Evolutionary conservation across 257 asterid species (phyloP), one percentile per base, ranked within the genome.

Genomic region (Sherardia arvensis): DNA sequence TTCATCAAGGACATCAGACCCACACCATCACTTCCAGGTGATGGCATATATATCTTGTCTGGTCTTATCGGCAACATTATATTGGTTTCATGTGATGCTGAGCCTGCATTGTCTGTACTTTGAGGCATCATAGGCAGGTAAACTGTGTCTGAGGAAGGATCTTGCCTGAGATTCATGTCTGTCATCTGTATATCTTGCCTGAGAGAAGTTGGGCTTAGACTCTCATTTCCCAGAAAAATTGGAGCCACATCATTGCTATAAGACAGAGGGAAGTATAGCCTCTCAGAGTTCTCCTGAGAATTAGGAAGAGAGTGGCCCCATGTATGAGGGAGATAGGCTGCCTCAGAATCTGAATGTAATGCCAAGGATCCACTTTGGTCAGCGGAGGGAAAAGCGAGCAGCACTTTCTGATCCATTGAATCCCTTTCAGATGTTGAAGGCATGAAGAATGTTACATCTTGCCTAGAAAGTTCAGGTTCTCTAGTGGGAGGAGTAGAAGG

Each of bases 401-500:
- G 34, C 11, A 53, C 74, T 56, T 68, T 67, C 18, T 33, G 36
- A 63, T 69, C 59, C 15, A 66, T 61, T 64, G 51, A 22, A 43
- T 54, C 65, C 60, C 70, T 64, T 22, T 66, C 71, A 32, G 61
- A 64, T 53, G 51, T 22, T 7, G 71, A 66, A 22, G 73, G 49
- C 66, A 70, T 49, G 23, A 38, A 7, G 17, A 36, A 17, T 34
- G 69, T 27, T 7, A 66, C 64, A 26, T 74, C 75, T 53, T 64
- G 66, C 68, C 66, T 65, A 7, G 63, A 7, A 36, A 70, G 59
- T 32, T 70, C 76, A 4, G 67, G 64, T 21, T 75, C 79, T n/a
- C 73, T 29, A 15, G 70, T 66, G 21, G 76, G 65, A 25, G 75
- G 69, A 20, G 71, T 70, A 53, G 73, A 66, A 47, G 73, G 71